A percentile compares a stretch with the other conserved stretches of the same genome.
phyloP scores from a whole-genome alignment of 192 early-diverging fungal genomes.

The Coemansia sp. region DNA sequence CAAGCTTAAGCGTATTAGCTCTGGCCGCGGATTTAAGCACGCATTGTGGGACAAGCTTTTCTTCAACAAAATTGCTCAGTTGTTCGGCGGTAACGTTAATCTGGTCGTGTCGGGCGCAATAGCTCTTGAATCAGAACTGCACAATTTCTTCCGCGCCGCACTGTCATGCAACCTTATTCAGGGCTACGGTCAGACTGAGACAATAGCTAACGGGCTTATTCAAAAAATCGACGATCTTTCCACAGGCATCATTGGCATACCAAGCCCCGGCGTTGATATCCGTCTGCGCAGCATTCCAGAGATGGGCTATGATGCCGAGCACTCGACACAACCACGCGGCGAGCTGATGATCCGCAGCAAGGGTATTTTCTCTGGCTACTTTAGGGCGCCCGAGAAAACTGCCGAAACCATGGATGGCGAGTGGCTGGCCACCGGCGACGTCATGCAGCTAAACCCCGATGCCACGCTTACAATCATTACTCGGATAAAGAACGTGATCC shows the following conservation, averaged over 20 bases:
- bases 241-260: slow-evolving; percentile 54
- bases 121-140: slow-evolving; percentile 65
- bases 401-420: slow-evolving; percentile 62
- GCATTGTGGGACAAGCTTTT: slow-evolving; percentile 80
- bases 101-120: slow-evolving; percentile 71
- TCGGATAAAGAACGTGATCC: slow-evolving; percentile 70
- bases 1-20: slow-evolving; percentile 56
- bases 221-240: not conserved
- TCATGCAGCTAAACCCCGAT: slow-evolving; percentile 62
- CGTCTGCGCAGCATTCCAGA: too few relatives aligned
- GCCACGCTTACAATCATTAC: slow-evolving; percentile 71
- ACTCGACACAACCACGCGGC: slow-evolving; percentile 73
- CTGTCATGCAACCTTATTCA: too few relatives aligned
- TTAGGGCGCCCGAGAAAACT: slow-evolving; percentile 71
- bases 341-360: slow-evolving; percentile 81
- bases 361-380: slow-evolving; percentile 70
- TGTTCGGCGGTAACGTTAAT: slow-evolving; percentile 70
- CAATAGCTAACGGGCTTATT: not conserved
- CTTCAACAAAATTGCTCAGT: slow-evolving; percentile 72
- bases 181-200: slow-evolving; percentile 3
- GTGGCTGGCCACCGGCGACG: too few relatives aligned
- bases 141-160: slow-evolving; percentile 74
- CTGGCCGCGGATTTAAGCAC: slow-evolving; percentile 60
- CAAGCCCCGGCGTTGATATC: slow-evolving; percentile 62
- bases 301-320: slow-evolving; percentile 77